Evolutionary conservation across 2,329 filamentous ascomycete species (phyloP).

Genomic region (Diaporthe helianthi): DNA sequence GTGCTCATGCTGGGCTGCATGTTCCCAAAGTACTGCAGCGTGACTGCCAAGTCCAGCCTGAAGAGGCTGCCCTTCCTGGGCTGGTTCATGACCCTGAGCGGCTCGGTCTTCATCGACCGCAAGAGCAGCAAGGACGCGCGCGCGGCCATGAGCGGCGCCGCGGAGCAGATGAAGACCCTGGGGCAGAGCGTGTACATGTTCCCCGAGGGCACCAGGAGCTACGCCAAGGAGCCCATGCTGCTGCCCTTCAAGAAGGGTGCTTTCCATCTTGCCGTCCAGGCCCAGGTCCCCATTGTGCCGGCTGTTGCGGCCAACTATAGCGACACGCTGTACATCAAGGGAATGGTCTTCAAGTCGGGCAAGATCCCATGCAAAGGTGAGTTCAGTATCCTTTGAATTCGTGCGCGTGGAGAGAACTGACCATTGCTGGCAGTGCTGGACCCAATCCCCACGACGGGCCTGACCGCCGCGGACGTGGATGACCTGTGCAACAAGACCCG

Average conservation of each 20-base stretch:
- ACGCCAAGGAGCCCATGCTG: constrained; percentile 79
- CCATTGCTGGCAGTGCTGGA: constrained; percentile 67
- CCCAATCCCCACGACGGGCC: constrained; percentile 77
- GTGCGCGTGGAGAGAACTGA: background rate
- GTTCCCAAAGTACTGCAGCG: constrained; percentile 90
- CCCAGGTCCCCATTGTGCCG: constrained; percentile 90
- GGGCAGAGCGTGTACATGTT: constrained; percentile 85
- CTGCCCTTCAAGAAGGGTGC: constrained; percentile 99
- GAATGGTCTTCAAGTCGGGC: constrained; percentile 70
- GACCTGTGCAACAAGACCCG: constrained; percentile 71
- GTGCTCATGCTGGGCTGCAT: constrained; percentile 88
- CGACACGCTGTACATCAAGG: constrained; percentile 71
- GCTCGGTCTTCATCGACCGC: constrained; percentile 95
- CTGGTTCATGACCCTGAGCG: constrained; percentile 91
- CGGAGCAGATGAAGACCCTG: constrained; percentile 75
- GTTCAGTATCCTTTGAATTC: constrained; percentile 36
- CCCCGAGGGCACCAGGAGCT: constrained; percentile 91
- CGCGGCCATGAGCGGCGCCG: constrained; percentile 84
- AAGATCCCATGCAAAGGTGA: constrained; percentile 78
- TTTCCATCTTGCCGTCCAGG: constrained; percentile 94
- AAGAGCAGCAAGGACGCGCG: constrained; percentile 82
- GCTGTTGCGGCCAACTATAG: constrained; percentile 83
- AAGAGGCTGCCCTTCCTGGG: constrained; percentile 84
- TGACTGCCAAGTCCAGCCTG: constrained; percentile 89
- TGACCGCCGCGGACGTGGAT: constrained; percentile 80